phyloP scores from a whole-genome alignment of 495 filamentous ascomycete species.

The Amphirosellinia nigrospora region DNA sequence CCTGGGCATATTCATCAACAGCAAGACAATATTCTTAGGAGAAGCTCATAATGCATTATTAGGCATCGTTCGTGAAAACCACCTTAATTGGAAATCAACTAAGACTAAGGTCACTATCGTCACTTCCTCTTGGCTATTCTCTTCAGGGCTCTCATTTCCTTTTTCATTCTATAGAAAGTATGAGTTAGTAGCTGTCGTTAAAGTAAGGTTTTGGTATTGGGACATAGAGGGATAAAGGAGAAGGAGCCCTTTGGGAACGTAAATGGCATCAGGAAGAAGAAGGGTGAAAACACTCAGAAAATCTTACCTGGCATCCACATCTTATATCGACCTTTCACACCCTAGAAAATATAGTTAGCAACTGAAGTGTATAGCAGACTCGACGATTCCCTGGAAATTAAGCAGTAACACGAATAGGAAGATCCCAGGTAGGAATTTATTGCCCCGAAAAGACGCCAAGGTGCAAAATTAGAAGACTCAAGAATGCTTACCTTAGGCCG shows the following conservation, averaged over 20 bases:
- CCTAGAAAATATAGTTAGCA: constrained; percentile 38
- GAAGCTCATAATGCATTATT: not conserved
- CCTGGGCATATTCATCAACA: not conserved
- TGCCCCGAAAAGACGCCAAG: not conserved
- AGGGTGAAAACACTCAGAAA: not conserved
- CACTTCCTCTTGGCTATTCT: constrained; percentile 60
- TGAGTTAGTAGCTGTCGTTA: not conserved
- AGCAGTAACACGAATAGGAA: not conserved
- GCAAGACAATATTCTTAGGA: not conserved
- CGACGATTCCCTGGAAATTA: constrained; percentile 13
- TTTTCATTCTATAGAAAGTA: constrained; percentile 69
- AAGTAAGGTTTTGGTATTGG: not conserved
- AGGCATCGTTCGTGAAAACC: constrained; percentile 14
- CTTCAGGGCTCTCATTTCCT: constrained; percentile 94
- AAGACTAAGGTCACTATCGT: not conserved
- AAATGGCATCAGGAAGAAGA: not conserved
- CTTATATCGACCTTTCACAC: constrained; percentile 98
- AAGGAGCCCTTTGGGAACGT: not conserved
- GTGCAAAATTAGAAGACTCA: not conserved
- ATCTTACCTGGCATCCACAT: constrained; percentile 81
- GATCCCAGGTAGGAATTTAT: not conserved
- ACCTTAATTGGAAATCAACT: not conserved
- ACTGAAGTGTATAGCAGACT: constrained; percentile 47
- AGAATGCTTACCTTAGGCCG: constrained; percentile 42
- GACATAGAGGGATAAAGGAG: not conserved